Base-by-base conservation (phyloP, 805 yeast species). In the Yamadazyma ubonensis region DNA sequence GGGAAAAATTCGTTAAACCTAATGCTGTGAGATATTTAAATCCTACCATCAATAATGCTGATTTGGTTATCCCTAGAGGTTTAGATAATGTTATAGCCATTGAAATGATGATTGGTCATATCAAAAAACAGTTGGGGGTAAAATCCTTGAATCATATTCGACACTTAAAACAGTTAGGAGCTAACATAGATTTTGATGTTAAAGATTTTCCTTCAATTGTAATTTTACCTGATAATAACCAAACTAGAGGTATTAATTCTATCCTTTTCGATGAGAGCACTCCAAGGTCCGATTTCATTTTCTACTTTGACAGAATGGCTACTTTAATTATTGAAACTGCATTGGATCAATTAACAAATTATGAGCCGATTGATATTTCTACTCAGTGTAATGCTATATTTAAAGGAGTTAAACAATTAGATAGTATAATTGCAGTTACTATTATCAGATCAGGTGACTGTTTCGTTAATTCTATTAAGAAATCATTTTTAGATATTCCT, bases 371-470 rank as follows among this genome's bases (percentile, higher is more conserved):
- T 5, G 45, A 47, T 1, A 64, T 80, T 1, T 58, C 71, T 5
- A 36, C 29, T n/a, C 10, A 45, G 46, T 2, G 45, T 49, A 45
- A 47, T 8, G 40, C 59, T 33, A 17, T 16, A 2, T 61, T 48
- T 42, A 18, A 46, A 9, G 74, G 74, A 0, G 47, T 82, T 77
- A 4, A 76, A 23, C 70, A 65, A 57, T 38, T 54, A 45, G 77
- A 78, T 42, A 71, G 73, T 9, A 65, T 85, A 7, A 67, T 84
- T 20, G 93, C 93, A 0, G 85, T 88, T 5, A 83, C 83, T 46
- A 78, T 90, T 29, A 82, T 90, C 21, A 73, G 96, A 47, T 89
- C 96, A 0, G 99, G 99, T 4, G 97, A 89, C 57, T 86, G 96
- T 55, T 90, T 90, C 54, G 81, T 86, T 77, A 76, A 75, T 21